Conservation (phyloP, 2,329 filamentous ascomycete species). For the Waltergamsia citrina region DNA sequence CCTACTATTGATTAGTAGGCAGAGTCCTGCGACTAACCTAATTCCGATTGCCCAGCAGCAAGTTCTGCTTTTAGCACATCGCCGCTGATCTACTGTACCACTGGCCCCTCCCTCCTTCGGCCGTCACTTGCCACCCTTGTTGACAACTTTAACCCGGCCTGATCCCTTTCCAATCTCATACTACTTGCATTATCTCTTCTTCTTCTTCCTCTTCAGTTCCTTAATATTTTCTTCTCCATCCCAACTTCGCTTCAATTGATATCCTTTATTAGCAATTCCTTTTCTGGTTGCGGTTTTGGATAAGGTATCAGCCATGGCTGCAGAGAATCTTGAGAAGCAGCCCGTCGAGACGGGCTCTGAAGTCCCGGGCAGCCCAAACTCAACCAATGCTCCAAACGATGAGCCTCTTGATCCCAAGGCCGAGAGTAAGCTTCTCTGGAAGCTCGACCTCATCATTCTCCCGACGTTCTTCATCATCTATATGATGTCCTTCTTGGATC, state of each 20-base stretch:
- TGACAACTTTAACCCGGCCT: too few relatives aligned
- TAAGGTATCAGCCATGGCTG: background rate
- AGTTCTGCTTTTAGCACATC: too few relatives aligned
- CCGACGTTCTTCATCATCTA: constrained; percentile 29
- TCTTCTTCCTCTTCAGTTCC: too few relatives aligned
- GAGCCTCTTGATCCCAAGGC: constrained; percentile 17
- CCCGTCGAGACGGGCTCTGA: background rate
- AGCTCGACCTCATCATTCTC: constrained; percentile 29
- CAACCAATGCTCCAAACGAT: background rate
- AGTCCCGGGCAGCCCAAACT: background rate
- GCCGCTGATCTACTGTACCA: too few relatives aligned
- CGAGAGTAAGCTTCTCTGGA: constrained; percentile 25
- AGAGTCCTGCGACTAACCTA: too few relatives aligned
- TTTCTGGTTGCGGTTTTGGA: too few relatives aligned
- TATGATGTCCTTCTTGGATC: constrained; percentile 31
- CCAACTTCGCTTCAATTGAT: background rate
- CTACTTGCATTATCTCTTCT: too few relatives aligned
- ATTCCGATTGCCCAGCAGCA: too few relatives aligned
- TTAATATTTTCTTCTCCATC: background rate
- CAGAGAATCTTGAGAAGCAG: background rate
- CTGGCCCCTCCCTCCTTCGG: too few relatives aligned
- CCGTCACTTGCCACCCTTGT: too few relatives aligned
- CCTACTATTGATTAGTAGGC: too few relatives aligned
- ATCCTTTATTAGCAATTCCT: background rate
- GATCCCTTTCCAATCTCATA: too few relatives aligned